phyloP scores from a whole-genome alignment of 2,329 filamentous ascomycete genomes.

The Stachybotrys chartarum region DNA sequence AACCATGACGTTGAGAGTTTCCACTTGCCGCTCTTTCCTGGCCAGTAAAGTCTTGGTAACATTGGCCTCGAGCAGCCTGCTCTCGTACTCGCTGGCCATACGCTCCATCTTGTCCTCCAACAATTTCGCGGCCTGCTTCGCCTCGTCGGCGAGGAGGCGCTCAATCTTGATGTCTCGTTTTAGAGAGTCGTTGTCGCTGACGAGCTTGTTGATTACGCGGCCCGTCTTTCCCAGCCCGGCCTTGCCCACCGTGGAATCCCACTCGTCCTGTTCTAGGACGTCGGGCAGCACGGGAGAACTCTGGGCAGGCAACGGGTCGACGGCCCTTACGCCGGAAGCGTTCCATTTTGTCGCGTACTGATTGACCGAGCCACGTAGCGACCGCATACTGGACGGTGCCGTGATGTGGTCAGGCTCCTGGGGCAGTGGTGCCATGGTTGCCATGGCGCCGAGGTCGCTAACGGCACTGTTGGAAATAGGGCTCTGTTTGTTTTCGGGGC shows the following conservation, averaged over 20 bases:
- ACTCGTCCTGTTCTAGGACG: slow-evolving; percentile 31
- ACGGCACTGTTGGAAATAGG: slow-evolving; percentile 49
- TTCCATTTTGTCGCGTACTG: slow-evolving; percentile 24
- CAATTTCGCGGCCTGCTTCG: slow-evolving; percentile 60
- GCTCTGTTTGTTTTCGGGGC: slow-evolving; percentile 39
- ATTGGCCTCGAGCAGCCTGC: slow-evolving; percentile 59
- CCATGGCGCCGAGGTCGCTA: slow-evolving; percentile 44
- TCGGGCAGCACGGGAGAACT: slow-evolving; percentile 20
- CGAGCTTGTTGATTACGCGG: slow-evolving; percentile 72
- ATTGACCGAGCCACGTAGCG: slow-evolving; percentile 23
- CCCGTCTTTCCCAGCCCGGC: slow-evolving; percentile 68
- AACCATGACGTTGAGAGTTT: slow-evolving; percentile 57
- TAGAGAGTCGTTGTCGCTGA: slow-evolving; percentile 71
- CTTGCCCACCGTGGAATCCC: slow-evolving; percentile 63
- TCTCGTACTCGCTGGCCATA: slow-evolving; percentile 61
- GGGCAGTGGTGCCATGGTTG: slow-evolving; percentile 21
- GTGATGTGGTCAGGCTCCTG: slow-evolving; percentile 23
- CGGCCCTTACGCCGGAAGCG: slow-evolving; percentile 19
- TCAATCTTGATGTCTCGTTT: slow-evolving; percentile 67
- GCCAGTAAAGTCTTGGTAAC: slow-evolving; percentile 65
- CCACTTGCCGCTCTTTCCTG: slow-evolving; percentile 68
- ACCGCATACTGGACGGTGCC: slow-evolving; percentile 22
- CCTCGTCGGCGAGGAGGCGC: slow-evolving; percentile 58
- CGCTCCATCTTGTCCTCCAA: slow-evolving; percentile 67
- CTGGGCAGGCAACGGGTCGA: slow-evolving; percentile 19